phyloP scores from a whole-genome alignment of 495 filamentous ascomycete genomes.

The Penicillium simplicissimum region DNA sequence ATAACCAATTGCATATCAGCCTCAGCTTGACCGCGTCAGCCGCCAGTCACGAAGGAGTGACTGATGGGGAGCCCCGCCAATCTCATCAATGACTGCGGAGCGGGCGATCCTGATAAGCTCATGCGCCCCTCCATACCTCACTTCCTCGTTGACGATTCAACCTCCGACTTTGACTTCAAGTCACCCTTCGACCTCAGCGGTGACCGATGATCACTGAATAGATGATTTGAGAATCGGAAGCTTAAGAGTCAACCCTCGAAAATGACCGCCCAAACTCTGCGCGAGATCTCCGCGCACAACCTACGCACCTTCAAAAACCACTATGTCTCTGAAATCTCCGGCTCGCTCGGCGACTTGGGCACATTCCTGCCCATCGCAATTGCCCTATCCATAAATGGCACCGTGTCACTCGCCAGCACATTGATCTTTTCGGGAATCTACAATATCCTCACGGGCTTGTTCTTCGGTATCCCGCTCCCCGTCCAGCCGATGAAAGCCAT shows the following conservation, averaged over 20 bases:
- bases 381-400: constrained; percentile 70
- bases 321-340: constrained; percentile 82
- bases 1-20: not conserved
- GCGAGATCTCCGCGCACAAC: constrained; percentile 38
- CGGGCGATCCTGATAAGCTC: constrained; percentile 18
- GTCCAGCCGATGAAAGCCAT: constrained; percentile 94
- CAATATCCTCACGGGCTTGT: constrained; percentile 77
- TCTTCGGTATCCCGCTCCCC: constrained; percentile 83
- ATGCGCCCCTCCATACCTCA: not conserved
- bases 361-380: constrained; percentile 89
- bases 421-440: constrained; percentile 84
- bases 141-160: not conserved
- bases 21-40: not conserved
- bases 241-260: constrained; percentile 1
- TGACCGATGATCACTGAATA: not conserved
- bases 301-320: constrained; percentile 46
- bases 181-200: not conserved
- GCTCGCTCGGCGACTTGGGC: constrained; percentile 86
- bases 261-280: constrained; percentile 36
- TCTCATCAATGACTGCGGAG: not conserved
- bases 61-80: not conserved
- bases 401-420: constrained; percentile 78
- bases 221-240: not conserved
- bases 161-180: not conserved
- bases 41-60: not conserved